Evolutionary conservation across 768 basidiomycete species (phyloP).

Genomic region (Pisolithus tinctorius): DNA sequence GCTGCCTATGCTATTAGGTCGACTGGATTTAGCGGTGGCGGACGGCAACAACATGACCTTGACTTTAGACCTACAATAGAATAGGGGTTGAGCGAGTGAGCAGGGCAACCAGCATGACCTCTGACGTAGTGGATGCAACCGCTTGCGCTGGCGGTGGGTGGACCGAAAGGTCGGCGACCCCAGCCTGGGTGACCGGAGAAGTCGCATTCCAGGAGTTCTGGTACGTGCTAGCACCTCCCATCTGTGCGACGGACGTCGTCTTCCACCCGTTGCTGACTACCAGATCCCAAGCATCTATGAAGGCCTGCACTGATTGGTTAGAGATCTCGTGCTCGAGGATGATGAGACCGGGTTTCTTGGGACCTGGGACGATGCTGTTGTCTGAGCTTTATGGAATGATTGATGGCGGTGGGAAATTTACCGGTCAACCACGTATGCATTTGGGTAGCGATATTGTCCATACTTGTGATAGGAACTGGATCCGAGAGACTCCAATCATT

Average conservation of each 20-base stretch:
- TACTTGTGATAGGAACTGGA: slow-evolving; percentile 34
- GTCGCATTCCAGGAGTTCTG: slow-evolving; percentile 35
- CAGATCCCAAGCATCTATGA: slow-evolving; percentile 57
- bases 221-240: slow-evolving; percentile 36
- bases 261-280: slow-evolving; percentile 71
- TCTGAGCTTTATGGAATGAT: neutral
- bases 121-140: neutral
- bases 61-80: too few species aligned
- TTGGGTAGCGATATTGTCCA: slow-evolving; percentile 36
- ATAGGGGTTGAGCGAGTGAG: slow-evolving; percentile 1
- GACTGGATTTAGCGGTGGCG: neutral
- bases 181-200: slow-evolving; percentile 22
- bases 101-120: neutral
- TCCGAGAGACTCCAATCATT: slow-evolving; percentile 65
- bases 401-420: slow-evolving; percentile 14
- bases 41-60: too few species aligned
- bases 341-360: slow-evolving; percentile 74
- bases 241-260: slow-evolving; percentile 45
- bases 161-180: slow-evolving; percentile 13
- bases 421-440: slow-evolving; percentile 56
- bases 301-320: slow-evolving; percentile 52
- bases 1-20: slow-evolving; percentile 12
- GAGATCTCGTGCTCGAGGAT: slow-evolving; percentile 82
- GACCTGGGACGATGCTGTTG: slow-evolving; percentile 29
- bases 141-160: slow-evolving; percentile 11